Evolutionary conservation across 108 stramenopile genomes (phyloP).

Genomic region (Seminavis robusta): DNA sequence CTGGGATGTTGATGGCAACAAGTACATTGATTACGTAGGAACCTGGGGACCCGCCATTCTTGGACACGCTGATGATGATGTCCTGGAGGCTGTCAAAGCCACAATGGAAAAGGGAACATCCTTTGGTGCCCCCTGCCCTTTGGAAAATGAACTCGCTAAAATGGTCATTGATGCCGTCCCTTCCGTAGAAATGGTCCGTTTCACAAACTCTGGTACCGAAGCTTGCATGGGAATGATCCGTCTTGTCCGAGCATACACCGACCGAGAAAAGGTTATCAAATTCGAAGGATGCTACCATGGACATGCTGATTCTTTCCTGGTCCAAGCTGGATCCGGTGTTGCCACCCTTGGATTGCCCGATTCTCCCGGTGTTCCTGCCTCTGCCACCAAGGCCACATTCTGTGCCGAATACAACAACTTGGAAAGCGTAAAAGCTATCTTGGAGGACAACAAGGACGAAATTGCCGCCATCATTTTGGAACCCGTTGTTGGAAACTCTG

Average conservation of each 20-base stretch:
- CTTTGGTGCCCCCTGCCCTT: constrained; percentile 94
- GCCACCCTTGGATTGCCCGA: constrained; percentile 96
- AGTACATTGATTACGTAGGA: constrained; percentile 95
- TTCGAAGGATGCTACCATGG: constrained; percentile 99
- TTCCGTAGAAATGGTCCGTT: constrained; percentile 98
- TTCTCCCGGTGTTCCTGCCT: constrained; percentile 93
- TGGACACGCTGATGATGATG: constrained; percentile 98
- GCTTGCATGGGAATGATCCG: constrained; percentile 99
- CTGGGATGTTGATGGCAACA: constrained; percentile 99
- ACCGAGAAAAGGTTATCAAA: constrained; percentile 95
- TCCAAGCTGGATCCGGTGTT: constrained; percentile 97
- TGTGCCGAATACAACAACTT: constrained; percentile 98
- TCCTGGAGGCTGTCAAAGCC: constrained; percentile 83
- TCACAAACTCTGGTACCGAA: constrained; percentile 99
- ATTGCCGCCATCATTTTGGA: constrained; percentile 96
- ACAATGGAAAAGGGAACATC: constrained; percentile 97
- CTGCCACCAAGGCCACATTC: constrained; percentile 90
- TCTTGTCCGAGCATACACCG: constrained; percentile 94
- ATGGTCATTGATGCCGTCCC: constrained; percentile 96
- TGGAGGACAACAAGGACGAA: constrained; percentile 88
- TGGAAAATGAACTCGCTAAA: constrained; percentile 97
- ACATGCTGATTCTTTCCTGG: constrained; percentile 96
- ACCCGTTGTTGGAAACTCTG: constrained; percentile 98
- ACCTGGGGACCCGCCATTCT: constrained; percentile 99
- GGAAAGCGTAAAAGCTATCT: constrained; percentile 84